Evolutionary conservation across 2,329 filamentous ascomycete genomes (phyloP), one percentile per base, ranked within the genome.

Genomic region (Cladophialophora psammophila): DNA sequence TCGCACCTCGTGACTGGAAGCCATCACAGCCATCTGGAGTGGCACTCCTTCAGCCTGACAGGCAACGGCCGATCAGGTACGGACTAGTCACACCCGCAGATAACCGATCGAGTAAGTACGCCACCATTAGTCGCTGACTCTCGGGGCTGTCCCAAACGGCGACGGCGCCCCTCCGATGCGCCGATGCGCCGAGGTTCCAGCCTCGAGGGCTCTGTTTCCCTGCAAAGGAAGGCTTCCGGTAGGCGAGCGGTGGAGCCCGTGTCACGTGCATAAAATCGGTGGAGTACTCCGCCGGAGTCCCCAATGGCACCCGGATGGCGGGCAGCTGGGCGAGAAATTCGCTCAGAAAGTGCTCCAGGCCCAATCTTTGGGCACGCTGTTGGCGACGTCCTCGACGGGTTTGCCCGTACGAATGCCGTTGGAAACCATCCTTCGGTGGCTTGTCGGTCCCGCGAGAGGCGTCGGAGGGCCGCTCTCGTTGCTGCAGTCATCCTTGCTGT

Each of bases 311-410:
- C 18, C 5, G 48, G 26, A 26, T 26, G 26, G 26, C 3, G 26
- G 3, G 26, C 48, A 15, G 20, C 18, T 7, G 35, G n/a, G 32
- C 3, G 36, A 10, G 9, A 26, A 53, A 26, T 26, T 38, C 36
- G 40, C 42, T 80, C 78, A 88, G 73, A 88, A 88, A 38, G 86
- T 88, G 78, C 85, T 87, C 86, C 86, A 88, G 74, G 85, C 85
- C 85, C 86, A 88, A 73, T 85, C 85, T 60, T 82, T 81, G 60
- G 85, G 85, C 64, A 87, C 81, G 73, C 85, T 87, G 67, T 78
- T 79, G 32, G 84, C 85, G 32, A 85, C 78, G 64, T 84, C 82
- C 64, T 84, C 83, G 20, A 75, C 69, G 13, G 75, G 75, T 63
- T 79, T 69, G 66, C 69, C 62, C 76, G 74, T 60, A 67, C 68